These are phyloP conservation scores for Spatholobus suberectus DNA, from an alignment of 306 rosid species.

Conservation along the genomic window DNA sequence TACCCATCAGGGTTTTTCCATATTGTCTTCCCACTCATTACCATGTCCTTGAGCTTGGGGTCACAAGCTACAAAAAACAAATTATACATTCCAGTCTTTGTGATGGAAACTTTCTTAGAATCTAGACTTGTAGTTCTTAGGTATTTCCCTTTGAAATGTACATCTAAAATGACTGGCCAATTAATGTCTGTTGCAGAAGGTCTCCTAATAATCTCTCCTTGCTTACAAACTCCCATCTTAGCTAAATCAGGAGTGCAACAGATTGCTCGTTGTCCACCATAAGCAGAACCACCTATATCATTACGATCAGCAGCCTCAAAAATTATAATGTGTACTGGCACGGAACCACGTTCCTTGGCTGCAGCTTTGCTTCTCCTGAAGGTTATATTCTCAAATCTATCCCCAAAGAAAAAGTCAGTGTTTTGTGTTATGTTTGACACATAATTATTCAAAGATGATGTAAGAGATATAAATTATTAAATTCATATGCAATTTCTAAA, in stretches of 20 bases:
- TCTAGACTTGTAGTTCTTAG: slow-evolving; percentile 44
- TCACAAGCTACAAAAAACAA: slow-evolving; percentile 91
- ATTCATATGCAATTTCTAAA: slow-evolving; percentile 1
- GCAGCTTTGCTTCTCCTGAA: slow-evolving; percentile 72
- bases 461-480: neutral
- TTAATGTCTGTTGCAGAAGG: slow-evolving; percentile 74
- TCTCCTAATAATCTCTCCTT: slow-evolving; percentile 89
- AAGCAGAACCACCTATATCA: slow-evolving; percentile 94
- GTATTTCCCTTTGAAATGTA: slow-evolving; percentile 56
- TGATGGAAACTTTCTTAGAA: slow-evolving; percentile 55
- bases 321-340: slow-evolving; percentile 72
- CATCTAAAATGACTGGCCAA: slow-evolving; percentile 80
- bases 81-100: slow-evolving; percentile 92
- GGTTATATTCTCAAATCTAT: slow-evolving; percentile 82
- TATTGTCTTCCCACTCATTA: slow-evolving; percentile 83
- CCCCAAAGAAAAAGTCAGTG: slow-evolving; percentile 40
- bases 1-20: slow-evolving; percentile 96
- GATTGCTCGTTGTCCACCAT: slow-evolving; percentile 94
- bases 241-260: slow-evolving; percentile 97
- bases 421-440: slow-evolving; percentile 8
- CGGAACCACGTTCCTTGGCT: slow-evolving; percentile 62
- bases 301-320: slow-evolving; percentile 96
- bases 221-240: slow-evolving; percentile 87
- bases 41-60: slow-evolving; percentile 81
- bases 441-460: slow-evolving; percentile 13